Percentiles rank a stretch among this genome's conserved stretches.
phyloP scores from a whole-genome alignment of 2,329 filamentous ascomycete species.

The Colletotrichum gloeosporioides region DNA sequence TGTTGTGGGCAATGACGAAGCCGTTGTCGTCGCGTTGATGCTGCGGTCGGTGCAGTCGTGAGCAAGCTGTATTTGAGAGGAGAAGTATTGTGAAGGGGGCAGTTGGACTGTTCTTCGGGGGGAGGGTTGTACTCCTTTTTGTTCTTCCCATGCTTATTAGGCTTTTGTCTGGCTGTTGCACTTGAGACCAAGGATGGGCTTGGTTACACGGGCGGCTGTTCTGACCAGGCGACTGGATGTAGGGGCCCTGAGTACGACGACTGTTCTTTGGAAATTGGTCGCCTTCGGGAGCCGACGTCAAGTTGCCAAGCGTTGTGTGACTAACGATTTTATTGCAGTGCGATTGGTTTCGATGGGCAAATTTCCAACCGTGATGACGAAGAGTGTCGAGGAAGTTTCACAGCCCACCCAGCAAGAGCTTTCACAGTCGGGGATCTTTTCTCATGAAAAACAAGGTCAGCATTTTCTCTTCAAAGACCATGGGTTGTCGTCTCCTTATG shows the following conservation, averaged over 20 bases:
- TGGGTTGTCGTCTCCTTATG: background rate
- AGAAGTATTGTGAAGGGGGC: background rate
- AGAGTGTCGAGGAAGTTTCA: too few relatives aligned
- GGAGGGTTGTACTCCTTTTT: background rate
- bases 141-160: background rate
- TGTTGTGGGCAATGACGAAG: too few relatives aligned
- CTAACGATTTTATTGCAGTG: background rate
- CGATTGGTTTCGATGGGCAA: background rate
- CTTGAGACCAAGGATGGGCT: background rate
- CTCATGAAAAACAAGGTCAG: background rate
- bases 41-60: background rate
- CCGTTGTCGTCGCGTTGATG: too few relatives aligned
- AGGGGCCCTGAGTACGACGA: background rate
- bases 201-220: background rate
- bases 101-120: background rate
- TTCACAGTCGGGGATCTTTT: too few relatives aligned
- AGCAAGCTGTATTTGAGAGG: background rate
- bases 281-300: background rate
- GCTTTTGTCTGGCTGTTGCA: background rate
- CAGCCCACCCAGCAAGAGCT: too few relatives aligned
- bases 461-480: background rate
- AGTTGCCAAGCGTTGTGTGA: background rate
- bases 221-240: background rate
- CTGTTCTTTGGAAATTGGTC: background rate
- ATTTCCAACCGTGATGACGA: fast-evolving